These are phyloP conservation scores for Dujonia santamariae DNA, from an alignment of 1,139 yeast species.

Conservation along the genomic window DNA sequence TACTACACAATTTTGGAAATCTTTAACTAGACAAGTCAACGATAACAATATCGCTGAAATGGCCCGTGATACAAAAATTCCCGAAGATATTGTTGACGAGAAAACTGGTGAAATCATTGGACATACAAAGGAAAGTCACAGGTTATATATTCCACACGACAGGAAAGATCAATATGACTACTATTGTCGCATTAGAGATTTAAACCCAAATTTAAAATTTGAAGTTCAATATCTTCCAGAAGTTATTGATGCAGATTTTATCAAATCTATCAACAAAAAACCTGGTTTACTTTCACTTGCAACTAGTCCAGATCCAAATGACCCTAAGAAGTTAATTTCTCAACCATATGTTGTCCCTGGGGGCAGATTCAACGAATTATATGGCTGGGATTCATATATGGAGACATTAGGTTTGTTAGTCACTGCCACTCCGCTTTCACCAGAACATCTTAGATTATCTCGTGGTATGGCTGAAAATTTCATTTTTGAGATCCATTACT, in stretches of 20 bases:
- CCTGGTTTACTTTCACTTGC: slow-evolving; percentile 91
- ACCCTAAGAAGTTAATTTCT: slow-evolving; percentile 54
- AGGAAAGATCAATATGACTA: slow-evolving; percentile 74
- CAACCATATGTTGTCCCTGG: slow-evolving; percentile 96
- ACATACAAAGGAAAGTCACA: slow-evolving; percentile 46
- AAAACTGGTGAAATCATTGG: slow-evolving; percentile 24
- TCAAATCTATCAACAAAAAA: slow-evolving; percentile 69
- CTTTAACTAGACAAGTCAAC: slow-evolving; percentile 71
- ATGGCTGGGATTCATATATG: slow-evolving; percentile 98
- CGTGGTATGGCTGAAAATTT: slow-evolving; percentile 92
- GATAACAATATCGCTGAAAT: slow-evolving; percentile 61
- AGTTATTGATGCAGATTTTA: slow-evolving; percentile 64
- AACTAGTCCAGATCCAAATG: slow-evolving; percentile 49
- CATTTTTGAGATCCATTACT: slow-evolving; percentile 83
- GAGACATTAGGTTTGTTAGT: slow-evolving; percentile 79
- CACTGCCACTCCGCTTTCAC: slow-evolving; percentile 54
- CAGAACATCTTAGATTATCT: slow-evolving; percentile 51
- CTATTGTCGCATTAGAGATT: slow-evolving; percentile 51
- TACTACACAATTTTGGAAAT: slow-evolving; percentile 76
- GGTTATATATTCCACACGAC: slow-evolving; percentile 74
- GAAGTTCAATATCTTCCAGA: slow-evolving; percentile 74
- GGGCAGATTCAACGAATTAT: slow-evolving; percentile 92
- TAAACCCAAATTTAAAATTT: slow-evolving; percentile 56
- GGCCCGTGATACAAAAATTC: slow-evolving; percentile 77
- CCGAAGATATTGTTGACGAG: slow-evolving; percentile 47